Evolutionary conservation across 257 asterid genomes (phyloP).

Genomic region (Cinchona pubescens): DNA sequence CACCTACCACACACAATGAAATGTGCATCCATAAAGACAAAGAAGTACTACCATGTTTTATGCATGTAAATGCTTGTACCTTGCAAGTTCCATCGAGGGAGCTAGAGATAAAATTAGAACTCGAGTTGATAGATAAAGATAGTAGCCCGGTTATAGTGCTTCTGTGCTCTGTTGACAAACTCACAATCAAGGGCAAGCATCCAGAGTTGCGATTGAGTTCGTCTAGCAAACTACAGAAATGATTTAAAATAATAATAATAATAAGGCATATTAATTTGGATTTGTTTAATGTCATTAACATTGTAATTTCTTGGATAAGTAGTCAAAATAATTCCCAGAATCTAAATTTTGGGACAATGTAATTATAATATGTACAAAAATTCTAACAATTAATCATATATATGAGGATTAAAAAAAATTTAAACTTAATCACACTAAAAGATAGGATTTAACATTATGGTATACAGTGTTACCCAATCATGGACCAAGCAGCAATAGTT

Average conservation of each 20-base stretch:
- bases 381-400: too few relatives aligned
- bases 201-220: neutral
- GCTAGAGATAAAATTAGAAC: conserved; percentile 9
- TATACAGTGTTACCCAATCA: neutral
- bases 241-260: neutral
- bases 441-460: neutral
- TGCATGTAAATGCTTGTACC: conserved; percentile 3
- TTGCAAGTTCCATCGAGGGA: conserved; percentile 23
- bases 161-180: conserved; percentile 13
- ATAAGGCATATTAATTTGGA: too few relatives aligned
- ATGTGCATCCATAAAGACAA: neutral
- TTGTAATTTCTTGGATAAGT: neutral
- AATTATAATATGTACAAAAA: neutral
- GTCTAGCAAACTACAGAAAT: conserved; percentile 12
- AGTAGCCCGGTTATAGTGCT: conserved; percentile 15
- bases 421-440: neutral
- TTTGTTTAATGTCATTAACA: neutral
- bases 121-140: neutral
- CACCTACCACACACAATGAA: too few relatives aligned
- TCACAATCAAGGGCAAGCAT: neutral
- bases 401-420: too few relatives aligned
- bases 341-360: neutral
- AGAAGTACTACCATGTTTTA: neutral
- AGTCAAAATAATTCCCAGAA: neutral
- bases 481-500: conserved; percentile 12